Base-by-base conservation (phyloP, 148 eudicot genomes). In the Cornus florida region DNA sequence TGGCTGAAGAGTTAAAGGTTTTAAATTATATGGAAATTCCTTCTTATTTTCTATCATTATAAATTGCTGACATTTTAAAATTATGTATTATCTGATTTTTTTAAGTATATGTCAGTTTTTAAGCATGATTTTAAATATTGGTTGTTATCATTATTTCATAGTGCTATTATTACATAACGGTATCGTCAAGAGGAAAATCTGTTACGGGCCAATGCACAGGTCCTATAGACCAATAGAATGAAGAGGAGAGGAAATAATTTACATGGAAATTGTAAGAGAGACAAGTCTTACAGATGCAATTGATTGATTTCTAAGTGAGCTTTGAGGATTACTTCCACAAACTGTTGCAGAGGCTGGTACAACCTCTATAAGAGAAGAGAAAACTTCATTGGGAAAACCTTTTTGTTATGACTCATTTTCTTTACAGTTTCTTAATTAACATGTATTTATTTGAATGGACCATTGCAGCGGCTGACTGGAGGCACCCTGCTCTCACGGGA, bases 1-100 rank as follows among this genome's bases (percentile, higher is more conserved):
- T 96, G 94, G 99, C 97, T 67, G 92, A 91, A 85, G 99, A 96
- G 86, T 80, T 96, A 60, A 96, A 96, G 94, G 99, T 96, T 73
- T 83, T 35, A 89, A 71, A 67, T 69, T 13, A 73, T 0, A 11
- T 71, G 17, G 50, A 32, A 22, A 8, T 71, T 79, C 2, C 46
- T 24, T 70, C 69, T 71, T 39, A 28, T 28, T n/a, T 69, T 43
- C 7, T 32, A 53, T 14, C 59, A 53, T 53, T 53, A 53, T 19
- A 20, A 17, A n/a, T 62, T 62, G 7, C 66, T 62, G 7, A 2
- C 23, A 62, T 20, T 16, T 62, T 62, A 17, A 62, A 62, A 17
- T 20, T 6, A 20, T 62, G 24, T 7, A 13, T 62, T 4, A 24
- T 20, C 17, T 17, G 16, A 11, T 53, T 53, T 14, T 53, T 11